phyloP scores from a whole-genome alignment of 257 asterid genomes.

The Orobanche coerulescens region DNA sequence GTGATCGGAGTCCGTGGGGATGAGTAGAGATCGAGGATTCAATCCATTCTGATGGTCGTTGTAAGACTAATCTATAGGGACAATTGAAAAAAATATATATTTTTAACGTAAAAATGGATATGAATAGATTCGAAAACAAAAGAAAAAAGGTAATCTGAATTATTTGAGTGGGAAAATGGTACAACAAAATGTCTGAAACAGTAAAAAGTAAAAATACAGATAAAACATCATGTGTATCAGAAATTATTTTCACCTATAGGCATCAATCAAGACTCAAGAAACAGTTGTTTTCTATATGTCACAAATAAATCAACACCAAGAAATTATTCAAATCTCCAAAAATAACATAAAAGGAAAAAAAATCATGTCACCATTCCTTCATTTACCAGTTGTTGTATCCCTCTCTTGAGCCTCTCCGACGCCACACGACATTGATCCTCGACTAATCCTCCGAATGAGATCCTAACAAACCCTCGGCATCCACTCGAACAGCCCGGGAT shows the following conservation, averaged over 20 bases:
- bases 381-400: constrained; percentile 60
- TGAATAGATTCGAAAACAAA: no score
- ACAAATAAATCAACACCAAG: constrained; percentile 14
- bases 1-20: no score
- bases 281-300: constrained; percentile 17
- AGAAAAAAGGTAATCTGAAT: no score
- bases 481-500: constrained; percentile 81
- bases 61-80: no score
- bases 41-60: no score
- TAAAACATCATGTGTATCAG: no score
- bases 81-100: no score
- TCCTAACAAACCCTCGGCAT: constrained; percentile 63
- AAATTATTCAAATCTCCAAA: not conserved
- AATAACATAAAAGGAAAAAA: not conserved
- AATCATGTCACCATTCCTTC: constrained; percentile 64
- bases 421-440: constrained; percentile 61
- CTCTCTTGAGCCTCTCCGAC: constrained; percentile 67
- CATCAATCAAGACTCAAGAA: not conserved
- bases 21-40: no score
- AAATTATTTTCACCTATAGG: constrained; percentile 13
- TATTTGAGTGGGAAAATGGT: no score
- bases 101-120: no score
- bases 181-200: no score
- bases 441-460: constrained; percentile 71
- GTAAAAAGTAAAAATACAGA: no score